Evolutionary conservation across 2,329 filamentous ascomycete species (phyloP).

Genomic region (Cladosporium oxysporum): DNA sequence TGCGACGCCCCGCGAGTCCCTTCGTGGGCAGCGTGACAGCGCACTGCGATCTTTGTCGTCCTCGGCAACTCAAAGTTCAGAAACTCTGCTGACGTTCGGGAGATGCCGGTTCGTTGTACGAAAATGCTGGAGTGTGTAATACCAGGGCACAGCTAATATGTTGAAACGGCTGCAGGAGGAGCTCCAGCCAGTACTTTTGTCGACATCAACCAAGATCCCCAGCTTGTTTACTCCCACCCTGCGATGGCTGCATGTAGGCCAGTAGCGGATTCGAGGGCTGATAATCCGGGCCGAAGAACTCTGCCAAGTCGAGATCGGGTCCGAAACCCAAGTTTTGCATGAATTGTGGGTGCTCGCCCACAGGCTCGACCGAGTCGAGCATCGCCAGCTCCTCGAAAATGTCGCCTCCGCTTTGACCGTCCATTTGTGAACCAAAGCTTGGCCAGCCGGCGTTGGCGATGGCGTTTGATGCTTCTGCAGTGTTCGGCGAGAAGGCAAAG

Average conservation of each 20-base stretch:
- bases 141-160: neutral
- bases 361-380: slow-evolving; percentile 55
- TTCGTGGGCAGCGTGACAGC: neutral
- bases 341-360: slow-evolving; percentile 61
- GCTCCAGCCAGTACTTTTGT: neutral
- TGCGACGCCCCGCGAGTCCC: neutral
- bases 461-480: neutral
- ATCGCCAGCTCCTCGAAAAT: slow-evolving; percentile 61
- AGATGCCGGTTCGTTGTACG: neutral
- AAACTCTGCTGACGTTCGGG: neutral
- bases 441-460: slow-evolving; percentile 9
- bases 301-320: slow-evolving; percentile 61
- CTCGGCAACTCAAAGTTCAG: neutral
- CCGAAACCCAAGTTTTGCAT: slow-evolving; percentile 68
- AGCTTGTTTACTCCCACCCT: slow-evolving; percentile 5
- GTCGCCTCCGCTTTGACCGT: slow-evolving; percentile 32
- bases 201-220: slow-evolving; percentile 16
- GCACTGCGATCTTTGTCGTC: neutral
- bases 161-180: neutral
- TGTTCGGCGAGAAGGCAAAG: slow-evolving; percentile 12
- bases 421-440: neutral
- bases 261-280: slow-evolving; percentile 45
- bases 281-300: slow-evolving; percentile 49
- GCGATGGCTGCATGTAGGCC: slow-evolving; percentile 38
- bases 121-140: neutral